These are phyloP conservation scores for Lasiosphaeria hispida DNA, from an alignment of 495 filamentous ascomycete species.

Conservation along the genomic window DNA sequence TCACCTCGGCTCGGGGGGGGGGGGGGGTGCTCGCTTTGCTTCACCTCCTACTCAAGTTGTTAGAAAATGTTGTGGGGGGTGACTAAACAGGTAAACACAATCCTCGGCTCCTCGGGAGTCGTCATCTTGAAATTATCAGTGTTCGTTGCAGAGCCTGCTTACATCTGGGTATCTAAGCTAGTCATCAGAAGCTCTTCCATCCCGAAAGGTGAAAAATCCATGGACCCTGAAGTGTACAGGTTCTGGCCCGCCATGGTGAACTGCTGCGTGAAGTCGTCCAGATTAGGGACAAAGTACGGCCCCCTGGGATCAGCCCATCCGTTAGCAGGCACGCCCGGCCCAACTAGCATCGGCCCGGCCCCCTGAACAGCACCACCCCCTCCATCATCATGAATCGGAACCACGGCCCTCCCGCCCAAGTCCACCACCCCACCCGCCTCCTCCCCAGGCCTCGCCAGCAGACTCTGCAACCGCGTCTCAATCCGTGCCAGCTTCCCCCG, in stretches of 20 bases:
- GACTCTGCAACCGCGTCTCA: constrained; percentile 16
- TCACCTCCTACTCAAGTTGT: too few relatives aligned
- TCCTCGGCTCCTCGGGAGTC: too few relatives aligned
- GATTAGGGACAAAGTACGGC: neutral
- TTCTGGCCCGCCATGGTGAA: neutral
- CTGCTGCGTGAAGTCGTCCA: constrained; percentile 7
- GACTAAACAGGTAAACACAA: too few relatives aligned
- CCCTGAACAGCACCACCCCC: neutral
- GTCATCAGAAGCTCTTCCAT: constrained; percentile 12
- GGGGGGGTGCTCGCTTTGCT: too few relatives aligned
- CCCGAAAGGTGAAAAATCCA: constrained; percentile 18
- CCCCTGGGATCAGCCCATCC: constrained; percentile 6
- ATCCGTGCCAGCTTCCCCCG: constrained; percentile 16
- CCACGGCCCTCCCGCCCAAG: neutral
- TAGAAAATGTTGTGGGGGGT: too few relatives aligned
- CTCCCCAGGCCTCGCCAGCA: constrained; percentile 5
- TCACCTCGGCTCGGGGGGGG: too few relatives aligned
- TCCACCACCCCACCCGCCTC: neutral
- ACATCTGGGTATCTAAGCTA: too few relatives aligned
- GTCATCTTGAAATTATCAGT: too few relatives aligned
- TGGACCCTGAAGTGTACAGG: constrained; percentile 4
- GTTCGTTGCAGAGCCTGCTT: too few relatives aligned
- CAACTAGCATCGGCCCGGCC: neutral
- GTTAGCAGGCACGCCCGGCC: neutral
- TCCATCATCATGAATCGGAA: neutral